Conservation (phyloP, 805 yeast species). For the Saturnispora kantuleensis region DNA sequence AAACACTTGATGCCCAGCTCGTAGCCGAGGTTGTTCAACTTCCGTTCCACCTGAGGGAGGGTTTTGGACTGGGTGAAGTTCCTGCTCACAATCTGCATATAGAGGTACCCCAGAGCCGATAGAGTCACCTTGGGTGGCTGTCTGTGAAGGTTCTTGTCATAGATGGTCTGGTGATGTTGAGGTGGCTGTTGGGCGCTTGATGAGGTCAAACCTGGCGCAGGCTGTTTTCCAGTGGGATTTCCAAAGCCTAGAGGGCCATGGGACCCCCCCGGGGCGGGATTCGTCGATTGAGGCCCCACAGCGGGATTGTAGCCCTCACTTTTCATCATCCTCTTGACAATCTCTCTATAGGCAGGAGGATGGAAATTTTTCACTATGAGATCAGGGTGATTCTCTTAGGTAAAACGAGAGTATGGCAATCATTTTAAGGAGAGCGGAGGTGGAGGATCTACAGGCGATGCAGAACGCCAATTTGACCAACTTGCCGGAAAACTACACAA, state of each 20-base stretch:
- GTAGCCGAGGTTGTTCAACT: slow-evolving; percentile 64
- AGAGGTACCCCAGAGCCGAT: slow-evolving; percentile 58
- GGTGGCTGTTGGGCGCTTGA: neutral
- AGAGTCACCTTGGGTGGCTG: slow-evolving; percentile 58
- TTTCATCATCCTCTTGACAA: neutral
- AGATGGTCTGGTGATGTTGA: neutral
- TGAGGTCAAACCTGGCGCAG: too few relatives aligned
- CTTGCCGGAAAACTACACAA: slow-evolving; percentile 87
- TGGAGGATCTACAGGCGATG: slow-evolving; percentile 84
- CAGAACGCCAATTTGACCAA: slow-evolving; percentile 89
- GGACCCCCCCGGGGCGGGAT: neutral
- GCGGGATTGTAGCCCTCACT: neutral
- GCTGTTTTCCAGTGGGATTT: too few relatives aligned
- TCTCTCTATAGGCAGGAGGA: neutral
- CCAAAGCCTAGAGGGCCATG: neutral
- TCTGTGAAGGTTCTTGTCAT: slow-evolving; percentile 43
- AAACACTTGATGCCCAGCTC: slow-evolving; percentile 63
- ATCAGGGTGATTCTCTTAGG: too few relatives aligned
- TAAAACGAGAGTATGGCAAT: slow-evolving; percentile 30
- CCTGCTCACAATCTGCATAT: slow-evolving; percentile 61
- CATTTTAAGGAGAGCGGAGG: slow-evolving; percentile 80
- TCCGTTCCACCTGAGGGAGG: slow-evolving; percentile 51
- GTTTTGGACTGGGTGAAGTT: slow-evolving; percentile 53
- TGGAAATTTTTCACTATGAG: neutral
- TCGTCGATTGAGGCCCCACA: slow-evolving; percentile 2